Evolutionary conservation across 495 filamentous ascomycete species (phyloP).

Genomic region (Chaetomidium leptoderma): DNA sequence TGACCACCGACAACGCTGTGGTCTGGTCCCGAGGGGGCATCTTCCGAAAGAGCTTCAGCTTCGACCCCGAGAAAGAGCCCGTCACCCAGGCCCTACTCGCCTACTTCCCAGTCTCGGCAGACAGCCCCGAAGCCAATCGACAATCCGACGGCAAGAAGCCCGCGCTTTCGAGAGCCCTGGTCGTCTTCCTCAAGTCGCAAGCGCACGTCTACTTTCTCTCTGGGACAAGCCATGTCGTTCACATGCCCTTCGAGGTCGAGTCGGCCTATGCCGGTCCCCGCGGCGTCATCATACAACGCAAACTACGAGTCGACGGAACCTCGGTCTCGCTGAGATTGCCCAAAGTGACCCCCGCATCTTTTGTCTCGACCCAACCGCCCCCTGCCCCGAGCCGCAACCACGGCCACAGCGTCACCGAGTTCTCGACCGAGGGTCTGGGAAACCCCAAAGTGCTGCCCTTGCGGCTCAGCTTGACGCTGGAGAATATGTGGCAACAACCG

Average conservation of each 20-base stretch:
- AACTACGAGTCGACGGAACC: constrained; percentile 41
- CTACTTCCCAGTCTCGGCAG: constrained; percentile 61
- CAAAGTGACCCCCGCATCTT: constrained; percentile 72
- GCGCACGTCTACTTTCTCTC: constrained; percentile 90
- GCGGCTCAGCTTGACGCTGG: constrained; percentile 41
- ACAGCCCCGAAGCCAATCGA: constrained; percentile 21
- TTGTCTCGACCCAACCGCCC: constrained; percentile 61
- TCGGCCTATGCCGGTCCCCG: constrained; percentile 74
- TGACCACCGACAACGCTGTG: constrained; percentile 75
- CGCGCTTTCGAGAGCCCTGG: constrained; percentile 62
- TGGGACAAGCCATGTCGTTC: constrained; percentile 82
- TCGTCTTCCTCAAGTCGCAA: constrained; percentile 88
- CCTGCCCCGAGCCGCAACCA: constrained; percentile 41
- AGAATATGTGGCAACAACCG: constrained; percentile 47
- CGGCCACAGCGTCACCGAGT: constrained; percentile 43
- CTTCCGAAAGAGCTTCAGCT: constrained; percentile 79
- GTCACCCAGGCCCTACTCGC: constrained; percentile 82
- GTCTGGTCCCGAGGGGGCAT: constrained; percentile 87
- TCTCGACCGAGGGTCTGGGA: constrained; percentile 50
- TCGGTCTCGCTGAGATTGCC: constrained; percentile 49
- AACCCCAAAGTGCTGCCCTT: constrained; percentile 47
- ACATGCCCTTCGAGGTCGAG: constrained; percentile 92
- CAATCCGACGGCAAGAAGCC: constrained; percentile 12
- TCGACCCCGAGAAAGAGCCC: constrained; percentile 79
- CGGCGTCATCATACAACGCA: constrained; percentile 82